Evolutionary conservation across 2,329 filamentous ascomycete species (phyloP).

Genomic region (Pyrenophora seminiperda): DNA sequence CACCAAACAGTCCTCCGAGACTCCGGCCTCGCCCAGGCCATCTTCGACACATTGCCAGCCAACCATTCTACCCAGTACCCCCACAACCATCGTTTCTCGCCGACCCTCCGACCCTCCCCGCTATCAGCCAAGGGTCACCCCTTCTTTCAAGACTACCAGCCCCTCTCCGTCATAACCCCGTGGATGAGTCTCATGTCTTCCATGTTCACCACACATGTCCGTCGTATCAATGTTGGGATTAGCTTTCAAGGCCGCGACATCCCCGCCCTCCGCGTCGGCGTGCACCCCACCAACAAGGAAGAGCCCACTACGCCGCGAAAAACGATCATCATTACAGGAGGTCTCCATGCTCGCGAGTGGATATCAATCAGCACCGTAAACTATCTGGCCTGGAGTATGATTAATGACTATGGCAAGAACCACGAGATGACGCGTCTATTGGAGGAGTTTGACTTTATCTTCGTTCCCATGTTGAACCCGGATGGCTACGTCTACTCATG

Average conservation of each 20-base stretch:
- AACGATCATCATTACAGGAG: slow-evolving; percentile 81
- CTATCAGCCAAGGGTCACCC: slow-evolving; percentile 60
- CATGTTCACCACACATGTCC: slow-evolving; percentile 83
- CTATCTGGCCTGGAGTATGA: slow-evolving; percentile 86
- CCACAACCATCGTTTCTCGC: slow-evolving; percentile 36
- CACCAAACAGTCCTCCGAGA: slow-evolving; percentile 80
- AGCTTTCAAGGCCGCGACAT: slow-evolving; percentile 89
- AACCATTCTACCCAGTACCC: slow-evolving; percentile 36
- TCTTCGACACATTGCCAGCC: slow-evolving; percentile 75
- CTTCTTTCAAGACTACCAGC: slow-evolving; percentile 93
- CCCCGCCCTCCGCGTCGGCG: slow-evolving; percentile 76
- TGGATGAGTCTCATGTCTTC: slow-evolving; percentile 92
- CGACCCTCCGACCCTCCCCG: slow-evolving; percentile 34
- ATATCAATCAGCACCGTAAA: slow-evolving; percentile 90
- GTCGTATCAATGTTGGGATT: slow-evolving; percentile 76
- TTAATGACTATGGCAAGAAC: slow-evolving; percentile 79
- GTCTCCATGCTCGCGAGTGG: slow-evolving; percentile 95
- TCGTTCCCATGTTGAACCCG: slow-evolving; percentile 87
- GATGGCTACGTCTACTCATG: slow-evolving; percentile 95
- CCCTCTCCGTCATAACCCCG: slow-evolving; percentile 78
- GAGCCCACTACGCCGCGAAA: slow-evolving; percentile 62
- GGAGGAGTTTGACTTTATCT: slow-evolving; percentile 82
- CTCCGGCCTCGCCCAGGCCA: slow-evolving; percentile 68
- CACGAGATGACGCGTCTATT: slow-evolving; percentile 74
- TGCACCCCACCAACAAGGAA: slow-evolving; percentile 57